Conservation (phyloP, 2,329 filamentous ascomycete genomes). For the Ophiostoma tasmaniense region DNA sequence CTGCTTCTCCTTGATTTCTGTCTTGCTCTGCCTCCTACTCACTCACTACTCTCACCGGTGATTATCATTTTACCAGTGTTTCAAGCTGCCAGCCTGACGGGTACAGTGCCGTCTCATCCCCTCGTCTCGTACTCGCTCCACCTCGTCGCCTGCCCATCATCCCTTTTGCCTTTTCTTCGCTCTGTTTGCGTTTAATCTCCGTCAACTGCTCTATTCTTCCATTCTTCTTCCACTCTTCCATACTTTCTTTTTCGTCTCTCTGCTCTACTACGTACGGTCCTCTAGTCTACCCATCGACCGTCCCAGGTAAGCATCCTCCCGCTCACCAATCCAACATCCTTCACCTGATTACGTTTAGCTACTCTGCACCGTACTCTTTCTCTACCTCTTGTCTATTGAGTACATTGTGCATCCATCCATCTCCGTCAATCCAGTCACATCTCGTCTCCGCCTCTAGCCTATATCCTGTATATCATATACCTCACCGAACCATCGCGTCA, state of each 20-base stretch:
- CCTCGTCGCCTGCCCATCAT: neutral
- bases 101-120: neutral
- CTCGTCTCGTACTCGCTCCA: neutral
- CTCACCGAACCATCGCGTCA: neutral
- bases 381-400: neutral
- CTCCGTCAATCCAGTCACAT: neutral
- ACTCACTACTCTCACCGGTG: neutral
- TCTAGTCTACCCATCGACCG: neutral
- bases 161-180: too few relatives aligned
- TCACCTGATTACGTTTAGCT: neutral
- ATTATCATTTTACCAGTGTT: neutral
- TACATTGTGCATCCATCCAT: neutral
- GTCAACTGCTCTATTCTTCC: neutral
- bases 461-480: neutral
- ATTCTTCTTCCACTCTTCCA: neutral
- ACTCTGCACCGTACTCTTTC: neutral
- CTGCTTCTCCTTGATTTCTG: neutral
- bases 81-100: neutral
- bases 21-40: neutral
- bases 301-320: neutral
- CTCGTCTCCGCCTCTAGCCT: neutral
- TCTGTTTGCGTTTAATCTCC: neutral
- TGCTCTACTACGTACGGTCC: neutral
- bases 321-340: neutral
- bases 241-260: neutral